Conservation (phyloP, 2,329 filamentous ascomycete species). For the Huntiella moniliformis region DNA sequence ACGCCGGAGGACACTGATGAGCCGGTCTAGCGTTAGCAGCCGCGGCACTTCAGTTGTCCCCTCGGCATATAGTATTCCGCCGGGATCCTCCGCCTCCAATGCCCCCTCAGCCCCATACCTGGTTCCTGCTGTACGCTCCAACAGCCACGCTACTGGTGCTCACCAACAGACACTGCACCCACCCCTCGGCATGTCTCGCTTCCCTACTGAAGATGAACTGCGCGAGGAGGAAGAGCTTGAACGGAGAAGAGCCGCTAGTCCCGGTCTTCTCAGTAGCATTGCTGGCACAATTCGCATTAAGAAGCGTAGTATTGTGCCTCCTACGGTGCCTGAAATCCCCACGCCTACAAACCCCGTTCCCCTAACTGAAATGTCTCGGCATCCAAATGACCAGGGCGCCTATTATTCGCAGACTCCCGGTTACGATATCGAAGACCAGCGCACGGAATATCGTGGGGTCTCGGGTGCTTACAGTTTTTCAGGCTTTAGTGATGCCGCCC, state of each 20-base stretch:
- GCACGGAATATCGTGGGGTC: slow-evolving; percentile 29
- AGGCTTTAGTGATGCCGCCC: slow-evolving; percentile 14
- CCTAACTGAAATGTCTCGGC: slow-evolving; percentile 39
- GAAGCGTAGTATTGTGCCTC: slow-evolving; percentile 17
- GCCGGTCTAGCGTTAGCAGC: slow-evolving; percentile 7
- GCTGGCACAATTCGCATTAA: slow-evolving; percentile 33
- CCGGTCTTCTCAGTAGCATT: slow-evolving; percentile 34
- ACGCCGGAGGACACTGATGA: slow-evolving; percentile 37
- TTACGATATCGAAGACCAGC: slow-evolving; percentile 26
- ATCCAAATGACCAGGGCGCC: slow-evolving; percentile 20
- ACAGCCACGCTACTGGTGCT: slow-evolving; percentile 15
- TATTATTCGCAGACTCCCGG: slow-evolving; percentile 23
- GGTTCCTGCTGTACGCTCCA: slow-evolving; percentile 11
- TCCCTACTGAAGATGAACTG: slow-evolving; percentile 49
- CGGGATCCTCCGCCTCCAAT: slow-evolving; percentile 6
- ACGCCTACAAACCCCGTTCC: slow-evolving; percentile 43
- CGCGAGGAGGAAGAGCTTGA: slow-evolving; percentile 27
- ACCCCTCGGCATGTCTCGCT: slow-evolving; percentile 71
- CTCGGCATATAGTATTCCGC: slow-evolving; percentile 5
- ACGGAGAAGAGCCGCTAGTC: slow-evolving; percentile 16
- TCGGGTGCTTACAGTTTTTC: slow-evolving; percentile 23
- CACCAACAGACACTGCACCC: slow-evolving; percentile 33
- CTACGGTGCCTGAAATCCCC: slow-evolving; percentile 23
- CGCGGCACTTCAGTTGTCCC: slow-evolving; percentile 14
- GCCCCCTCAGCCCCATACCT: background rate